Conservation (phyloP, 2,329 filamentous ascomycete genomes). For the Ambrosiella xylebori region DNA sequence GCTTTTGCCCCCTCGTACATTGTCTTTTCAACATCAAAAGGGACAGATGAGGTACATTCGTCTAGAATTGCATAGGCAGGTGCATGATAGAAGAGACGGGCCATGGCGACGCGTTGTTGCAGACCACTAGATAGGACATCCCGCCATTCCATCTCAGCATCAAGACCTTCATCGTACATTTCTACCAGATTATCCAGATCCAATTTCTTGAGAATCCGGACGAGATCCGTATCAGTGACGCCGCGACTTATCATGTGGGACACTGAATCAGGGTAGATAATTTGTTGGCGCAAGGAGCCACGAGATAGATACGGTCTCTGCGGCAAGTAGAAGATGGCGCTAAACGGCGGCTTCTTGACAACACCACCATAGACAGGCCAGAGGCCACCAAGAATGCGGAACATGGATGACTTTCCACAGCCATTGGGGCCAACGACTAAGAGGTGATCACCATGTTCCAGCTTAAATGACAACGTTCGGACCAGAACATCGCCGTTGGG, state of each 20-base stretch:
- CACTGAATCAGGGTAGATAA: conserved; percentile 85
- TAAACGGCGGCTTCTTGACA: conserved; percentile 78
- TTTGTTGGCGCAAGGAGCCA: conserved; percentile 84
- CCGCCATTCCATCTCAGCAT: conserved; percentile 90
- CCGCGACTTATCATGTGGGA: conserved; percentile 75
- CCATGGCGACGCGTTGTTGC: conserved; percentile 95
- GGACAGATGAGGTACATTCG: conserved; percentile 92
- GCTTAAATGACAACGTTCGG: conserved; percentile 67
- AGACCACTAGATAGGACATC: conserved; percentile 83
- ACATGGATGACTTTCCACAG: conserved; percentile 89
- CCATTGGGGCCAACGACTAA: conserved; percentile 93
- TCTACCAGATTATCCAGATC: conserved; percentile 71
- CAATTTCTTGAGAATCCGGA: conserved; percentile 58
- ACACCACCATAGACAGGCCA: conserved; percentile 96
- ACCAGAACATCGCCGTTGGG: conserved; percentile 91
- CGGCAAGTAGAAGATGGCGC: conserved; percentile 95
- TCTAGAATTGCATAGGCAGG: conserved; percentile 91
- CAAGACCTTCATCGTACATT: conserved; percentile 63
- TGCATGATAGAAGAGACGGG: conserved; percentile 80
- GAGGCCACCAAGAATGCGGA: conserved; percentile 85
- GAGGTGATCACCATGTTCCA: conserved; percentile 74
- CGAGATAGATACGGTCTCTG: conserved; percentile 86
- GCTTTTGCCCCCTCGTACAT: conserved; percentile 97
- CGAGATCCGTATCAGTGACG: conserved; percentile 64
- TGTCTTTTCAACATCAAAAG: conserved; percentile 78